Evolutionary conservation across 1,139 yeast species (phyloP).

Genomic region (Saccharomycopsis hybrid): DNA sequence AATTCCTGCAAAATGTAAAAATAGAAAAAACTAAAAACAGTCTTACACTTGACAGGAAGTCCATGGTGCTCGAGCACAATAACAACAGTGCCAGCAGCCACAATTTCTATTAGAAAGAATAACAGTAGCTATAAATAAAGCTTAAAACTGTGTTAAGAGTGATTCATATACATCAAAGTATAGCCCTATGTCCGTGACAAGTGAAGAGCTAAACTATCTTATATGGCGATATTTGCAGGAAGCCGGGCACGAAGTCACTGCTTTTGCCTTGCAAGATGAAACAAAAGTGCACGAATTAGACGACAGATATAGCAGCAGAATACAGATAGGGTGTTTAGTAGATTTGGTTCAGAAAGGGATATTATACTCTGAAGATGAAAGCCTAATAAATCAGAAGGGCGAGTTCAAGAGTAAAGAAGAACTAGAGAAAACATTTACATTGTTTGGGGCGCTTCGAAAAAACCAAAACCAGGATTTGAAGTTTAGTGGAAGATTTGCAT

Average conservation of each 20-base stretch:
- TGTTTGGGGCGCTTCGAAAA: slow-evolving; percentile 32
- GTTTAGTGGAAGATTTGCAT: slow-evolving; percentile 29
- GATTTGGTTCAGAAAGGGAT: slow-evolving; percentile 82
- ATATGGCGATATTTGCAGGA: slow-evolving; percentile 94
- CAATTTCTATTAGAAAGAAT: too few relatives aligned
- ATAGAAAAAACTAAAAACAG: too few relatives aligned
- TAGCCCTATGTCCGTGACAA: slow-evolving; percentile 78
- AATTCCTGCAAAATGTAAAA: too few relatives aligned
- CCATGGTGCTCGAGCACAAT: too few relatives aligned
- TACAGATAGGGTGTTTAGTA: slow-evolving; percentile 73
- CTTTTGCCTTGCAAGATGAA: slow-evolving; percentile 77
- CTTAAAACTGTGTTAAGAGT: too few relatives aligned
- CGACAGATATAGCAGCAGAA: slow-evolving; percentile 37
- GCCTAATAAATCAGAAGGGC: slow-evolving; percentile 35
- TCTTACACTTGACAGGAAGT: too few relatives aligned
- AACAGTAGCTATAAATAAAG: too few relatives aligned
- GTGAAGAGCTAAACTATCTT: slow-evolving; percentile 81
- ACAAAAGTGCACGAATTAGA: slow-evolving; percentile 59
- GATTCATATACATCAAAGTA: too few relatives aligned
- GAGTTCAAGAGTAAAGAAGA: slow-evolving; percentile 26
- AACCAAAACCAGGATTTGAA: slow-evolving; percentile 22
- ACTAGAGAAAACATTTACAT: slow-evolving; percentile 27
- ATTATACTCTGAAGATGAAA: slow-evolving; percentile 54
- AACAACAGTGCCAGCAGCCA: too few relatives aligned
- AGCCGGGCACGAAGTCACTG: slow-evolving; percentile 70